These are phyloP conservation scores for Suhomyces bokatorum DNA, from an alignment of 1,139 yeast genomes.

Conservation along the genomic window DNA sequence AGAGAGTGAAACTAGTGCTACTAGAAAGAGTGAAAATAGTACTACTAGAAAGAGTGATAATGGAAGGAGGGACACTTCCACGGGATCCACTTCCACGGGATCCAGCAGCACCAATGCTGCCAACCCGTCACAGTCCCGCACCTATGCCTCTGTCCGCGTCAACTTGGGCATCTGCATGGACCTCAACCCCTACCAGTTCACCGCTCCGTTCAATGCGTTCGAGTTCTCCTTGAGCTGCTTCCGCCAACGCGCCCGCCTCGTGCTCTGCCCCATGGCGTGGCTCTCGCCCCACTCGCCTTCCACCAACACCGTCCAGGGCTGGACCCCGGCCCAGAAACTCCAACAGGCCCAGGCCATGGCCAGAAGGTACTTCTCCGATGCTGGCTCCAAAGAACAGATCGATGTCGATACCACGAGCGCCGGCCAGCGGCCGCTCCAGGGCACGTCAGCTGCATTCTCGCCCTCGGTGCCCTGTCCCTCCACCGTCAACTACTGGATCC, in stretches of 20 bases:
- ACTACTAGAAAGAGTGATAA: too few relatives aligned
- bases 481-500: slow-evolving; percentile 62
- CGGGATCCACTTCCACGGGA: too few relatives aligned
- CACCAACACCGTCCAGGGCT: slow-evolving; percentile 16
- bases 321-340: slow-evolving; percentile 8
- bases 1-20: too few relatives aligned
- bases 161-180: slow-evolving; percentile 95
- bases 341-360: slow-evolving; percentile 12
- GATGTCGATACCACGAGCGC: not conserved
- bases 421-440: not conserved
- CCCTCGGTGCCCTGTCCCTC: slow-evolving; percentile 25
- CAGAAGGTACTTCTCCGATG: slow-evolving; percentile 2
- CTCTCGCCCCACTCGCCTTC: slow-evolving; percentile 57
- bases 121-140: too few relatives aligned
- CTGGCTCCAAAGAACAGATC: not conserved
- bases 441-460: slow-evolving; percentile 11
- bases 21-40: too few relatives aligned
- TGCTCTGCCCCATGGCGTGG: slow-evolving; percentile 91
- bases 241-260: slow-evolving; percentile 49
- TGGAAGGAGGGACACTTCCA: too few relatives aligned
- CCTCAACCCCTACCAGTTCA: slow-evolving; percentile 80
- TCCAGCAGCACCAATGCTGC: too few relatives aligned
- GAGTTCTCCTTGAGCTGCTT: slow-evolving; percentile 67
- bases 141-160: slow-evolving; percentile 31
- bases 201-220: slow-evolving; percentile 71